phyloP scores from a whole-genome alignment of 2,329 filamentous ascomycete species.

The Aspergillus fijiensis region DNA sequence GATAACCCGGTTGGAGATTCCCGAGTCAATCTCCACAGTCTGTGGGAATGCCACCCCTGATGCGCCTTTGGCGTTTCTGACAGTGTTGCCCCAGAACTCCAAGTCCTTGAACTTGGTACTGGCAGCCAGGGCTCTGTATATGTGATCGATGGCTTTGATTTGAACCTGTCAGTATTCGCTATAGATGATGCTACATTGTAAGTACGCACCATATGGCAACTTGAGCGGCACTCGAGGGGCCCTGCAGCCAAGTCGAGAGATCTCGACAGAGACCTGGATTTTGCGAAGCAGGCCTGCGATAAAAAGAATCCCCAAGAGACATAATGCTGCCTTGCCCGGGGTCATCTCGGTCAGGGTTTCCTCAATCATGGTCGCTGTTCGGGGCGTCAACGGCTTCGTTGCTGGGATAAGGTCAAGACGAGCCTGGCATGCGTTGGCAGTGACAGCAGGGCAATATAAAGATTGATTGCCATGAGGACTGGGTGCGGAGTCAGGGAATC shows the following conservation, averaged over 20 bases:
- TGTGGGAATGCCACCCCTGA: conserved; percentile 25
- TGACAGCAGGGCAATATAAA: not conserved
- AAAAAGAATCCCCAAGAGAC: conserved; percentile 40
- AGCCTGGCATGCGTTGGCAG: not conserved
- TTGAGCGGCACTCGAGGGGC: conserved; percentile 35
- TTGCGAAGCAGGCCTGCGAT: conserved; percentile 38
- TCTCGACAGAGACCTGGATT: conserved; percentile 28
- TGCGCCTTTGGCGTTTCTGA: conserved; percentile 42
- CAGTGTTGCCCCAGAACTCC: conserved; percentile 59
- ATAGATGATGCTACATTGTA: not conserved
- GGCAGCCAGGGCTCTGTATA: conserved; percentile 57
- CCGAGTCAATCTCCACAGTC: conserved; percentile 32
- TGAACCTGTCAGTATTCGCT: not conserved
- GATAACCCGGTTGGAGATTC: conserved; percentile 54
- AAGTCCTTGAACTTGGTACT: conserved; percentile 57
- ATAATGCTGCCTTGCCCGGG: conserved; percentile 39
- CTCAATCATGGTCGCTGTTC: conserved; percentile 52
- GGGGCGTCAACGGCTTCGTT: not conserved
- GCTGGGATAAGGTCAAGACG: not conserved
- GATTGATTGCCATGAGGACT: not conserved
- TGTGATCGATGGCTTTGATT: conserved; percentile 63
- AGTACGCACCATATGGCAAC: conserved; percentile 38
- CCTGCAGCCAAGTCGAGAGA: conserved; percentile 35
- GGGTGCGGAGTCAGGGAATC: not conserved
- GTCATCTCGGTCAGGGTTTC: conserved; percentile 48